A percentile compares a stretch with the other conserved stretches of the same genome.
phyloP scores from a whole-genome alignment of 345 rosid genomes.

The Viola odorata region DNA sequence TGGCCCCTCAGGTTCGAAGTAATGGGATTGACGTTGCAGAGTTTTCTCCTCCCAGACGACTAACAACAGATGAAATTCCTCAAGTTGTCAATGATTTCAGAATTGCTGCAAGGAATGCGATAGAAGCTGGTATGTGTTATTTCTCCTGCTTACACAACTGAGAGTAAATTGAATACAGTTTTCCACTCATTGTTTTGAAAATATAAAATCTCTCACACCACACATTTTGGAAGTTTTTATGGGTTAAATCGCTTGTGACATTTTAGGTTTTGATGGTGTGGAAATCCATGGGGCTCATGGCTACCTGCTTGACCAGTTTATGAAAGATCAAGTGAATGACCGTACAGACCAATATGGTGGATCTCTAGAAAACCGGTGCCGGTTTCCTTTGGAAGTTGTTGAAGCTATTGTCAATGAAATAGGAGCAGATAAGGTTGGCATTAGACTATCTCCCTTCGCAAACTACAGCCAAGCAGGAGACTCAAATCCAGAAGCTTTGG shows the following conservation, averaged over 20 bases:
- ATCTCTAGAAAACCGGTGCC: conserved; percentile 59
- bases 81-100: conserved; percentile 55
- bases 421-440: conserved; percentile 61
- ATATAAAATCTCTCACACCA: too few species aligned
- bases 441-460: conserved; percentile 58
- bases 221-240: too few species aligned
- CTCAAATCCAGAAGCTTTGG: conserved; percentile 56
- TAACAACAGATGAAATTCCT: conserved; percentile 64
- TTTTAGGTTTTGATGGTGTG: conserved; percentile 66
- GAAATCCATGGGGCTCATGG: conserved; percentile 82
- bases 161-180: not conserved
- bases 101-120: conserved; percentile 37
- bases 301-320: conserved; percentile 56
- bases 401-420: conserved; percentile 60
- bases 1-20: conserved; percentile 35
- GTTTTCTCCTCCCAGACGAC: conserved; percentile 53
- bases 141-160: not conserved
- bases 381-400: conserved; percentile 54
- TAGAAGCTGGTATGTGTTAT: conserved; percentile 41
- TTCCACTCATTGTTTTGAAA: not conserved
- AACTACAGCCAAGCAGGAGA: conserved; percentile 47
- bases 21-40: conserved; percentile 35
- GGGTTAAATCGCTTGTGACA: too few species aligned
- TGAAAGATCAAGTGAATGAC: conserved; percentile 72
- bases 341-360: conserved; percentile 68